These are phyloP conservation scores for Hortaea sp. DNA, from an alignment of 2,329 filamentous ascomycete species.

Conservation along the genomic window DNA sequence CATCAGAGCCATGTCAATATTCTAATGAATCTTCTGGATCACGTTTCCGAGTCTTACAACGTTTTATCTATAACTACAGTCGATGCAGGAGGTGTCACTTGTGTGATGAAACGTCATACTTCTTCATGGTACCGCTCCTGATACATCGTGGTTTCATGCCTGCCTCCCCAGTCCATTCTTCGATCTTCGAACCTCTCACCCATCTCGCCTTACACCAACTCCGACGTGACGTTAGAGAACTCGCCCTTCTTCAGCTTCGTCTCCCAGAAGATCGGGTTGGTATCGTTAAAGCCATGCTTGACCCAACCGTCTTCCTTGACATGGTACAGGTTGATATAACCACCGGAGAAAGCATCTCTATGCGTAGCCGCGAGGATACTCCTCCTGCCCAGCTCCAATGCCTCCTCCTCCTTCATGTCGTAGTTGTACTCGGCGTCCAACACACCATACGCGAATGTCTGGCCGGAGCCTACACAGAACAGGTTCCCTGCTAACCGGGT, in stretches of 20 bases:
- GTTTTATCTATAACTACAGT: not conserved
- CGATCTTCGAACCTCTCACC: not conserved
- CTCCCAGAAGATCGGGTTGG: constrained; percentile 99
- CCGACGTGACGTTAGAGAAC: constrained; percentile 87
- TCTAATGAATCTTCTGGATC: not conserved
- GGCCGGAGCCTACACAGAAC: constrained; percentile 95
- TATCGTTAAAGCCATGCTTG: constrained; percentile 96
- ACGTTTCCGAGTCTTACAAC: not conserved
- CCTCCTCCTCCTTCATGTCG: constrained; percentile 77
- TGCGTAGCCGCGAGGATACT: constrained; percentile 95
- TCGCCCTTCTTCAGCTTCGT: constrained; percentile 98
- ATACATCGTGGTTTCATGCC: too few species aligned
- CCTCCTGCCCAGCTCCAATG: constrained; percentile 78
- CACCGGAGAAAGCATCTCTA: constrained; percentile 96
- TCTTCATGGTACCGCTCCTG: too few species aligned
- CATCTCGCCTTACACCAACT: constrained; percentile 35
- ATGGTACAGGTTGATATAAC: constrained; percentile 97
- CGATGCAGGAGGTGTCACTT: not conserved
- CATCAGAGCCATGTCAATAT: not conserved
- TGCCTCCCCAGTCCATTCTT: too few species aligned
- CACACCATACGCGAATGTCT: constrained; percentile 98
- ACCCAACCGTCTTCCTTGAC: constrained; percentile 99
- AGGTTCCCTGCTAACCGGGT: constrained; percentile 87
- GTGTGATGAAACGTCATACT: too few species aligned
- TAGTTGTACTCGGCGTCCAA: constrained; percentile 92